Evolutionary conservation across 164 flowering plant genomes (phyloP), one percentile per base, ranked within the genome.

Genomic region (Stephania japonica): DNA sequence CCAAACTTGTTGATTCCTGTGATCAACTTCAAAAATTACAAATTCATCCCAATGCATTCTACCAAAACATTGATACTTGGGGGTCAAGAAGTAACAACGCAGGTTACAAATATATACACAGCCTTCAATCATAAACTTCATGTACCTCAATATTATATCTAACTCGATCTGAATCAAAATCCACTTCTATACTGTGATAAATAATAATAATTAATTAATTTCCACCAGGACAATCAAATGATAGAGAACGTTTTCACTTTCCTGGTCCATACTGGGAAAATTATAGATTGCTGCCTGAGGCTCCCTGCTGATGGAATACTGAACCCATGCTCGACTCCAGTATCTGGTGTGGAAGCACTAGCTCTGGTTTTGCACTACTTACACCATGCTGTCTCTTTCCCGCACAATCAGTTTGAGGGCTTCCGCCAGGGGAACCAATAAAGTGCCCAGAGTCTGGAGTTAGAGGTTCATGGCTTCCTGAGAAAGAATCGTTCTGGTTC

Each of bases 361-460:
- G 75, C 66, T 86, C 90, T 38, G 82, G 80, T 73, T 79, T 78
- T 19, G 74, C 71, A 63, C 72, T 65, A 65, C 56, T 70, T 67
- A 80, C 47, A 50, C 87, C 47, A 50, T 86, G 67, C 72, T 78
- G 90, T 76, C 83, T 89, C 83, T 90, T 90, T 11, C 50, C 71
- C 24, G 84, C 74, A 73, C 88, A 86, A 72, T 85, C 88, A 26
- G 73, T 84, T 69, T 69, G 71, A 16, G 87, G 83, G 78, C 88
- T 81, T 56, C 75, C 85, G 12, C 56, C 42, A 9, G 88, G 81
- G 62, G 88, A 80, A 67, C 73, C 78, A 66, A 56, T 75, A 43
- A 79, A 81, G 71, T 88, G 85, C 38, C 87, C 87, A 64, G 92
- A 92, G 80, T 92, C 95, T n/a, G 98, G 98, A 0, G 98, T 92